phyloP scores from a whole-genome alignment of 805 yeast genomes.

The Zygosaccharomyces kombuchaensis region DNA sequence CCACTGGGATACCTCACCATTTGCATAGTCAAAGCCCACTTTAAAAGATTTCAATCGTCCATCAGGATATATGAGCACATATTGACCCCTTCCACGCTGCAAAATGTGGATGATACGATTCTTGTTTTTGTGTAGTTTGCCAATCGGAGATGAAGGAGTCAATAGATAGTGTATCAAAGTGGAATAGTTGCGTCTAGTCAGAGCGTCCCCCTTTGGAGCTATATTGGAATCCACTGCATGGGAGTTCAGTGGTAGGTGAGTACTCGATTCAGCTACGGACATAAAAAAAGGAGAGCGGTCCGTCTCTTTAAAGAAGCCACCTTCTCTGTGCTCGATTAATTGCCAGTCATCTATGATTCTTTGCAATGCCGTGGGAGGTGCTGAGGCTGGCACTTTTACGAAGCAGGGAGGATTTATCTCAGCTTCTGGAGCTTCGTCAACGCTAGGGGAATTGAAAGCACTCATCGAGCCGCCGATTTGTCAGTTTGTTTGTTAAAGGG shows the following conservation, averaged over 20 bases:
- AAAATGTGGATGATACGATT: slow-evolving; percentile 54
- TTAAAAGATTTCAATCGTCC: slow-evolving; percentile 46
- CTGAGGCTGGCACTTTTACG: slow-evolving; percentile 18
- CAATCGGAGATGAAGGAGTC: slow-evolving; percentile 48
- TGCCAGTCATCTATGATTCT: slow-evolving; percentile 37
- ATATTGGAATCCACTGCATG: slow-evolving; percentile 5
- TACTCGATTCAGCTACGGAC: slow-evolving; percentile 32
- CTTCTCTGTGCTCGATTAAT: slow-evolving; percentile 47
- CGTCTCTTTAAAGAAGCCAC: slow-evolving; percentile 55
- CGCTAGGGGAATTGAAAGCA: slow-evolving; percentile 10
- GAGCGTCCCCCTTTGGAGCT: slow-evolving; percentile 7
- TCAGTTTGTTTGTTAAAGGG: not conserved
- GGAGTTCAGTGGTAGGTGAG: not conserved
- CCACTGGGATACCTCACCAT: slow-evolving; percentile 55
- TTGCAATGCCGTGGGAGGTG: slow-evolving; percentile 25
- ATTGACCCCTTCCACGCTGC: slow-evolving; percentile 54
- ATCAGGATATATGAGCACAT: slow-evolving; percentile 49
- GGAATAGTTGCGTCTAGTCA: slow-evolving; percentile 39
- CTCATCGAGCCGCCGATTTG: not conserved
- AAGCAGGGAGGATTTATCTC: slow-evolving; percentile 17
- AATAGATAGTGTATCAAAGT: slow-evolving; percentile 51
- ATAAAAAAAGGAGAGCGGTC: slow-evolving; percentile 46
- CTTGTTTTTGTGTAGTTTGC: slow-evolving; percentile 47
- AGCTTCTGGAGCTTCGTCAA: slow-evolving; percentile 16
- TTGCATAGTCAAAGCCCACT: slow-evolving; percentile 47